Evolutionary conservation across 2,329 filamentous ascomycete genomes (phyloP), one percentile per base, ranked within the genome.

Genomic region (Calonectria ilicicola): DNA sequence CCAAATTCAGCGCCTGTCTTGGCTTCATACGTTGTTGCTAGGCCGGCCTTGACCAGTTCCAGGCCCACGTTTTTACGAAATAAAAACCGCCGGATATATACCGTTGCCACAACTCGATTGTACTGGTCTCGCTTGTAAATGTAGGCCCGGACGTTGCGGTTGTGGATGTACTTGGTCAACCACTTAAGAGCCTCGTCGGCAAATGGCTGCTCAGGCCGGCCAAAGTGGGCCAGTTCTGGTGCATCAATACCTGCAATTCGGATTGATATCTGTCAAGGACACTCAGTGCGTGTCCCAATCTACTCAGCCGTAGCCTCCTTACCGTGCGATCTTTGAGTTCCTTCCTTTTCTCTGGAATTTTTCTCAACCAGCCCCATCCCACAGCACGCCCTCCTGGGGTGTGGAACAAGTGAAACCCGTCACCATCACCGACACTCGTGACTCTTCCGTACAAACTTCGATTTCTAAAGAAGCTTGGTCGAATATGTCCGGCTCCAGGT

Each of bases 391-490:
- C 97, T n/a, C 96, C 96, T 0, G 97, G 97, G 0, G 95, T 98
- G 83, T 99, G 97, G 82, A 93, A 99, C 60, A 99, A 83, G 78
- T 97, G 93, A 83, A 99, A 98, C 82, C 96, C 96, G 84, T 99
- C 97, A 5, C 95, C 97, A 88, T 99, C 97, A 49, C 97, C 97
- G 27, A 99, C 97, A 78, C 94, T 95, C 15, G 96, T 98, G 49
- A 98, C 97, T 74, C 90, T 90, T 17, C 97, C 97, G 78, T 96
- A 93, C 49, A 99, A 81, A 77, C 91, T 96, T 78, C 94, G 90
- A 73, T 88, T 92, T 56, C 94, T 91, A 81, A 96, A 96, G 81
- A 93, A 93, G 14, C 88, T 86, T 2, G 95, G 93, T 60, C 91
- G 91, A 77, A 99, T 93, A 81, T 95, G 90, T 27, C 90, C 88